Evolutionary conservation across 1,139 yeast genomes (phyloP).

Genomic region (Eremothecium sinecaudum): DNA sequence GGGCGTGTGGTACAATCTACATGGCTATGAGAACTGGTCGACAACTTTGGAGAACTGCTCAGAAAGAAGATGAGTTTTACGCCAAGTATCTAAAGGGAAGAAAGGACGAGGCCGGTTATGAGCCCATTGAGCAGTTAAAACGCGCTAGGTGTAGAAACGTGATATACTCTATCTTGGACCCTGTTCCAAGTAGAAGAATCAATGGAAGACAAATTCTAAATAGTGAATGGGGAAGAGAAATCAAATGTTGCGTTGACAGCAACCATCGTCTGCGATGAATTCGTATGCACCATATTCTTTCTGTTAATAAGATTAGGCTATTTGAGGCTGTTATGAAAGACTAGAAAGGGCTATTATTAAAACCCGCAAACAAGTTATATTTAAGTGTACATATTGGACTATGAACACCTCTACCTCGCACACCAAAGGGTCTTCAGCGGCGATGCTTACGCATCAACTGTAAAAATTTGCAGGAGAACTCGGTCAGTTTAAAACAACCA

Average conservation of each 20-base stretch:
- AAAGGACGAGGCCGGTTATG: constrained; percentile 75
- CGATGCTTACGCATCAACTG: too few relatives aligned
- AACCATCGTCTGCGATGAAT: constrained; percentile 7
- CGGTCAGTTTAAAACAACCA: too few relatives aligned
- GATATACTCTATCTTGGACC: constrained; percentile 83
- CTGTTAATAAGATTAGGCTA: too few relatives aligned
- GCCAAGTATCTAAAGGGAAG: constrained; percentile 63
- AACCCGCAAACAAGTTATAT: too few relatives aligned
- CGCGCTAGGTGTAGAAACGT: constrained; percentile 86
- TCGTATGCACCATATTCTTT: too few relatives aligned
- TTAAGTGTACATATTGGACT: too few relatives aligned
- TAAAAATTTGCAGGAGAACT: too few relatives aligned
- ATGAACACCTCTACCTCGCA: too few relatives aligned
- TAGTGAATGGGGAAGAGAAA: constrained; percentile 94
- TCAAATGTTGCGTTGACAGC: constrained; percentile 66
- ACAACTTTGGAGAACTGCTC: constrained; percentile 85
- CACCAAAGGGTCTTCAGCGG: too few relatives aligned
- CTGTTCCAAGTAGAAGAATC: constrained; percentile 76
- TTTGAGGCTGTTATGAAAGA: too few relatives aligned
- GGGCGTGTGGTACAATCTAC: constrained; percentile 96
- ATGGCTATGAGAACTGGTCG: constrained; percentile 98
- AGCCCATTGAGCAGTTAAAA: constrained; percentile 76
- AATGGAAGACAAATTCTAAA: constrained; percentile 81
- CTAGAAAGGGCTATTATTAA: too few relatives aligned
- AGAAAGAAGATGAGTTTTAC: constrained; percentile 71